A percentile compares a stretch with the other conserved stretches of the same genome.
phyloP scores from a whole-genome alignment of 345 rosid genomes.

The Aquilaria malaccensis region DNA sequence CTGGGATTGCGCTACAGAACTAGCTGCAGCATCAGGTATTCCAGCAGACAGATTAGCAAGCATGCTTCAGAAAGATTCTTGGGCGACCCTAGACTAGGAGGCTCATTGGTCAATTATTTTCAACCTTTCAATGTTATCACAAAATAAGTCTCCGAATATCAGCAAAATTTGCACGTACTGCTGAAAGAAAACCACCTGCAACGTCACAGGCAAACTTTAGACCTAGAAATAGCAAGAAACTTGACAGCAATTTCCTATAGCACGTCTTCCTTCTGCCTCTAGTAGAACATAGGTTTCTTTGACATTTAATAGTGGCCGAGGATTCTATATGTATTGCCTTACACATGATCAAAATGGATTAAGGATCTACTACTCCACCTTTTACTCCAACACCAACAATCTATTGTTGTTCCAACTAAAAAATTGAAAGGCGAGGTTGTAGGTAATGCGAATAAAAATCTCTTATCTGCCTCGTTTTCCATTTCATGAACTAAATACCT shows the following conservation, averaged over 20 bases:
- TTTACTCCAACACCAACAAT: too few relatives aligned
- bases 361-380: background rate
- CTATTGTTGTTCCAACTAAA: background rate
- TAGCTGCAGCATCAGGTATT: too few relatives aligned
- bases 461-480: background rate
- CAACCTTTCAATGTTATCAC: conserved; percentile 16
- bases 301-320: background rate
- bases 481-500: background rate
- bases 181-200: conserved; percentile 79
- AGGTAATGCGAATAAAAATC: background rate
- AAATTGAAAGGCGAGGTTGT: background rate
- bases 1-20: too few relatives aligned
- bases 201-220: conserved; percentile 3
- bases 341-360: background rate
- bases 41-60: too few relatives aligned
- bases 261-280: background rate
- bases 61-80: too few relatives aligned
- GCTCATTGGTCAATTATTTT: too few relatives aligned
- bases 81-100: too few relatives aligned
- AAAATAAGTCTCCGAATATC: conserved; percentile 76
- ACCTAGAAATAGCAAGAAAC: background rate
- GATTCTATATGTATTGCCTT: background rate
- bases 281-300: background rate
- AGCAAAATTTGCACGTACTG: conserved; percentile 61
- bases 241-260: background rate